A percentile compares a stretch with the other conserved stretches of the same genome.
Evolutionary conservation across 176 grass and related monocot species (phyloP).

Genomic region (Typha latifolia): DNA sequence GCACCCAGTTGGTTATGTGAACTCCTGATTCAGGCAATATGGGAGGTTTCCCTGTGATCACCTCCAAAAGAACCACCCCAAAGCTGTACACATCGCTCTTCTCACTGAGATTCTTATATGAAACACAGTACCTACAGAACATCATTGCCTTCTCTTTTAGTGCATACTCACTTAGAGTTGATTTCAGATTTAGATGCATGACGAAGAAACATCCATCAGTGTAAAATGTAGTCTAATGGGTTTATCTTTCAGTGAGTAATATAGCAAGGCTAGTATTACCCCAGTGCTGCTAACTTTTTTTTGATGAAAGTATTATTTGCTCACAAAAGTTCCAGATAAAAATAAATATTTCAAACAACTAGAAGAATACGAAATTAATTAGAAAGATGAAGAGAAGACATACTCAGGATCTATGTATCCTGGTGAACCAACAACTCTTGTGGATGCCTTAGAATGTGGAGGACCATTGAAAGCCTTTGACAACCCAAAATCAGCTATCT

Average conservation of each 20-base stretch:
- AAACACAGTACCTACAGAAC: slow-evolving; percentile 2
- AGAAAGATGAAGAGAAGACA: not conserved
- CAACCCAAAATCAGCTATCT: slow-evolving; percentile 63
- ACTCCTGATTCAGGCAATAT: not conserved
- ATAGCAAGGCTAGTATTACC: too few relatives aligned
- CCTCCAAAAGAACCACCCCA: not conserved
- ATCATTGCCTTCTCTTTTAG: too few relatives aligned
- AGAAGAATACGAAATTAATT: not conserved
- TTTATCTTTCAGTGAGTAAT: too few relatives aligned
- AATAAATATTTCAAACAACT: too few relatives aligned
- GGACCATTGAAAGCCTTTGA: slow-evolving; percentile 24
- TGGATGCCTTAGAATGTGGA: slow-evolving; percentile 24
- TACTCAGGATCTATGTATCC: slow-evolving; percentile 66
- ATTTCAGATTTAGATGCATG: too few relatives aligned
- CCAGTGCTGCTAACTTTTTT: too few relatives aligned
- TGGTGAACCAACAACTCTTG: slow-evolving; percentile 15
- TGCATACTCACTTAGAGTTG: too few relatives aligned
- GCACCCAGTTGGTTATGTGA: slow-evolving; percentile 18
- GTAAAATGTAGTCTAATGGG: too few relatives aligned
- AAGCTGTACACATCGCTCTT: slow-evolving; percentile 16
- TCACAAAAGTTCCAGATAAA: too few relatives aligned
- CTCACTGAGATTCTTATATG: slow-evolving; percentile 1
- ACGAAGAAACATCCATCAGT: too few relatives aligned
- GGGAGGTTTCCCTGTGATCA: slow-evolving; percentile 7
- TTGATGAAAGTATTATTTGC: too few relatives aligned